Percentiles rank a stretch among this genome's conserved stretches.
Conservation (phyloP, 2,329 filamentous ascomycete species). For the Xylariaceae sp. region DNA sequence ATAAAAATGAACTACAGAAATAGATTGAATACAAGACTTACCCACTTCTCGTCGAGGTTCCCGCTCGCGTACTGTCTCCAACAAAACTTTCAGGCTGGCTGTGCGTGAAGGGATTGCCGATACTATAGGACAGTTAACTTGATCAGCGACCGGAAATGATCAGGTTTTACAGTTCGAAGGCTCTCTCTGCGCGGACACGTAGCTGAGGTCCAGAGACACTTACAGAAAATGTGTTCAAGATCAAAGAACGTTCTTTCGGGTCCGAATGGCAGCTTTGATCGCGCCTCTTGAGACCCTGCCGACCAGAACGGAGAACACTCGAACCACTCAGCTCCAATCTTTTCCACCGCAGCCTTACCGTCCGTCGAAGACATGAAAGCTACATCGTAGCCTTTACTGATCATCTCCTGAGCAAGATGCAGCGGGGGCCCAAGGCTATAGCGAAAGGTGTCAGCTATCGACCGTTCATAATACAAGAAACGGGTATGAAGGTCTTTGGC, state of each 20-base stretch:
- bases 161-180: background rate
- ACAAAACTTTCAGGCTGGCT: slow-evolving; percentile 33
- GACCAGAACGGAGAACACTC: slow-evolving; percentile 6
- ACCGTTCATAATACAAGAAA: no score
- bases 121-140: slow-evolving; percentile 6
- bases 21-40: slow-evolving; percentile 33
- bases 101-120: slow-evolving; percentile 33
- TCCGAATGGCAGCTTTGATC: slow-evolving; percentile 13
- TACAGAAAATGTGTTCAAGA: slow-evolving; percentile 33
- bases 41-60: slow-evolving; percentile 38
- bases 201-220: background rate
- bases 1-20: background rate
- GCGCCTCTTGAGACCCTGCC: background rate
- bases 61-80: slow-evolving; percentile 32
- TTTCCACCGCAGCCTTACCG: slow-evolving; percentile 31
- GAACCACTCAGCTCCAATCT: slow-evolving; percentile 35
- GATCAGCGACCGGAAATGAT: background rate
- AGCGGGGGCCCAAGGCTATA: slow-evolving; percentile 15
- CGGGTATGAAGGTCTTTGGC: no score
- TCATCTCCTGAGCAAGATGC: slow-evolving; percentile 31
- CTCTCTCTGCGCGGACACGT: background rate
- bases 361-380: slow-evolving; percentile 33
- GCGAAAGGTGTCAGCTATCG: no score
- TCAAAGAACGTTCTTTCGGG: slow-evolving; percentile 29
- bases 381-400: slow-evolving; percentile 37